Percentiles rank a stretch among this genome's conserved stretches.
phyloP scores from a whole-genome alignment of 2,329 filamentous ascomycete genomes.

The Neopestalotiopsis sp. region DNA sequence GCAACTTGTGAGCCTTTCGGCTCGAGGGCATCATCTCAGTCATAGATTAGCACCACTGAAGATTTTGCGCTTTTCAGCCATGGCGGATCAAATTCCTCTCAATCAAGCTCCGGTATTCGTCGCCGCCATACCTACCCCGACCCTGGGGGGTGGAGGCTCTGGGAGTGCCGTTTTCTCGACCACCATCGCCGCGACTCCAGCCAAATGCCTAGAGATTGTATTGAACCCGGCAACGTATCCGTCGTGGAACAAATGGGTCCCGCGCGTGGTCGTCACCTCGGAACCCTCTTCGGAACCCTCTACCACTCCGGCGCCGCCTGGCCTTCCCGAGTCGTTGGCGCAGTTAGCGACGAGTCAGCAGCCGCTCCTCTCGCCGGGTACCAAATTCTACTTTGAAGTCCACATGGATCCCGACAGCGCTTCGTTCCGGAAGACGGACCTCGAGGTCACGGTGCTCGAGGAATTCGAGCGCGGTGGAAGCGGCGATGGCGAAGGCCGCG shows the following conservation, averaged over 20 bases:
- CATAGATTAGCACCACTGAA: neutral
- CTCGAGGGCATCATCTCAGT: too few species aligned
- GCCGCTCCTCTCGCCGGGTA: constrained; percentile 34
- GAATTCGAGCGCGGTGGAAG: constrained; percentile 33
- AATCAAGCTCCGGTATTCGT: constrained; percentile 25
- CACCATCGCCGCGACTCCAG: constrained; percentile 40
- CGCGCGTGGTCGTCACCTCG: constrained; percentile 30
- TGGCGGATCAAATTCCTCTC: constrained; percentile 22
- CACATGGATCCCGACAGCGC: constrained; percentile 35
- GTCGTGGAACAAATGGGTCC: constrained; percentile 43
- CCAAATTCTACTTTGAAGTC: constrained; percentile 40
- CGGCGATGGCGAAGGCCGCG: too few species aligned
- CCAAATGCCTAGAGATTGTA: constrained; percentile 35
- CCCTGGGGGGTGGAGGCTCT: constrained; percentile 34
- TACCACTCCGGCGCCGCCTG: constrained; percentile 12
- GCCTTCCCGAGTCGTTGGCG: constrained; percentile 23
- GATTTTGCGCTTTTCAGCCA: neutral
- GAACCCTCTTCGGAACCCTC: neutral
- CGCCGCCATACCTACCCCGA: constrained; percentile 35
- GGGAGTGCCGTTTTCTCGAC: constrained; percentile 39
- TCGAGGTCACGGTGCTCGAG: constrained; percentile 40
- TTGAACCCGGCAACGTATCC: constrained; percentile 39
- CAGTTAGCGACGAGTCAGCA: constrained; percentile 24
- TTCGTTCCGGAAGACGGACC: constrained; percentile 24
- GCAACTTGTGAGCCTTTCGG: too few species aligned